phyloP scores from a whole-genome alignment of 2,329 filamentous ascomycete species.

The Pseudogymnoascus sp. region DNA sequence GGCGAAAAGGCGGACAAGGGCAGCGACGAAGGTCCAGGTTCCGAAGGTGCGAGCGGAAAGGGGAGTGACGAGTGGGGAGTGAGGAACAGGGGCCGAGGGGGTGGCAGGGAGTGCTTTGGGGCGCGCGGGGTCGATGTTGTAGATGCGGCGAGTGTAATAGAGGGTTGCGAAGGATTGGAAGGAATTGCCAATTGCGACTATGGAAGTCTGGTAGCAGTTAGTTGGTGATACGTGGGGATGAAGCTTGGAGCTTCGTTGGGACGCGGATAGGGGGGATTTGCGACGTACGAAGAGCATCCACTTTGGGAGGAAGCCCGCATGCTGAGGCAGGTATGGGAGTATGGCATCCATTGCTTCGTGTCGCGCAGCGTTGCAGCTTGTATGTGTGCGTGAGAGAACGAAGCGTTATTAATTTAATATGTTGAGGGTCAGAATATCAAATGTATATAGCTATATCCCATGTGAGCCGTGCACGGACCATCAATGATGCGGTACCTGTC shows the following conservation, averaged over 20 bases:
- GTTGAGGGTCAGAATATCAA: not conserved
- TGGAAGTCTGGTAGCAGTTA: conserved; percentile 54
- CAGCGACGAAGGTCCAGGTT: conserved; percentile 57
- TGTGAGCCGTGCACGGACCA: not conserved
- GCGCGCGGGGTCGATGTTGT: conserved; percentile 50
- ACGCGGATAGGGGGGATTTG: conserved; percentile 3
- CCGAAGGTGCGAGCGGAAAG: conserved; percentile 68
- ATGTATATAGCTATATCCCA: not conserved
- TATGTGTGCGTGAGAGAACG: not conserved
- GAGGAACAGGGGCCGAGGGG: conserved; percentile 34
- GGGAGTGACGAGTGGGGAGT: conserved; percentile 52
- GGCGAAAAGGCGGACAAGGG: conserved; percentile 52
- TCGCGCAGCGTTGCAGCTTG: not conserved
- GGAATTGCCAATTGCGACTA: conserved; percentile 76
- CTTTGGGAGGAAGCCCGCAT: conserved; percentile 48
- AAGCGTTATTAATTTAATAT: not conserved
- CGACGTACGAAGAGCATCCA: conserved; percentile 55
- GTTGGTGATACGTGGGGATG: conserved; percentile 2
- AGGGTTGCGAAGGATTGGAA: conserved; percentile 76
- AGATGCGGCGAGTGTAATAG: conserved; percentile 78
- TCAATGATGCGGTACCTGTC: not conserved
- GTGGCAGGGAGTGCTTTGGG: conserved; percentile 31
- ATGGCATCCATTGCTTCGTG: not conserved
- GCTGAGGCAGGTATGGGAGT: conserved; percentile 17
- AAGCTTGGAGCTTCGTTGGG: not conserved